Evolutionary conservation across 2,329 filamentous ascomycete species (phyloP).

Genomic region (Hypoxylon sp.): DNA sequence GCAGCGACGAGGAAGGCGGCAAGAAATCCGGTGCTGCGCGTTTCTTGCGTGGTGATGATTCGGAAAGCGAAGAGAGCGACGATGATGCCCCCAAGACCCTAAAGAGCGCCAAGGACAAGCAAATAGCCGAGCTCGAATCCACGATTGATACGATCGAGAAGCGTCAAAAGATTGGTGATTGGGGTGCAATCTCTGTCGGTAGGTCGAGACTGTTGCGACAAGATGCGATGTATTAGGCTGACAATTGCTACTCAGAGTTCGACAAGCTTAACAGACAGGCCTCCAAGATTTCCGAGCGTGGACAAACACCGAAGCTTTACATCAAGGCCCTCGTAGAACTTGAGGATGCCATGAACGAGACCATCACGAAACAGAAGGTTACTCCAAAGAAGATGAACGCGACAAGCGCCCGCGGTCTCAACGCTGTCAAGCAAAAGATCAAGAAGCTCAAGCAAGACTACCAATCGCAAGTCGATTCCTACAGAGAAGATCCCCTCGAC

Average conservation of each 20-base stretch:
- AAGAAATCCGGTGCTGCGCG: constrained; percentile 78
- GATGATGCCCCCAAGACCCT: constrained; percentile 87
- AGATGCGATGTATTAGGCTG: constrained; percentile 12
- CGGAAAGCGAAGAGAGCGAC: constrained; percentile 86
- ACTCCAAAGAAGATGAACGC: constrained; percentile 99
- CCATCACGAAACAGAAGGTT: constrained; percentile 94
- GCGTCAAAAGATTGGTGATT: constrained; percentile 96
- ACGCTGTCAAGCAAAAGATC: constrained; percentile 97
- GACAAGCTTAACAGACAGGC: constrained; percentile 94
- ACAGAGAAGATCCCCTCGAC: constrained; percentile 72
- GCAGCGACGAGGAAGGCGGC: constrained; percentile 72
- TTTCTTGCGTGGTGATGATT: constrained; percentile 83
- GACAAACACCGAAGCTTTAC: constrained; percentile 88
- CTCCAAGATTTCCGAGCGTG: constrained; percentile 79
- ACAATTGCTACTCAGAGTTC: constrained; percentile 73
- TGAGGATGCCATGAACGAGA: constrained; percentile 94
- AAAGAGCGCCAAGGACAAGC: constrained; percentile 98
- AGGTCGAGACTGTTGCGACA: constrained; percentile 52
- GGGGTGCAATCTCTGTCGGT: constrained; percentile 92
- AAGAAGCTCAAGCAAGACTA: constrained; percentile 99
- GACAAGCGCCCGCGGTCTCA: constrained; percentile 91
- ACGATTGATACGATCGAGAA: constrained; percentile 95
- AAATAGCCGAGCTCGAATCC: constrained; percentile 90
- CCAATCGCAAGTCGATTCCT: constrained; percentile 86
- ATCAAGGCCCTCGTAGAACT: constrained; percentile 93